Evolutionary conservation across 2,329 filamentous ascomycete genomes (phyloP).

Genomic region (Epichloe glyceriae): DNA sequence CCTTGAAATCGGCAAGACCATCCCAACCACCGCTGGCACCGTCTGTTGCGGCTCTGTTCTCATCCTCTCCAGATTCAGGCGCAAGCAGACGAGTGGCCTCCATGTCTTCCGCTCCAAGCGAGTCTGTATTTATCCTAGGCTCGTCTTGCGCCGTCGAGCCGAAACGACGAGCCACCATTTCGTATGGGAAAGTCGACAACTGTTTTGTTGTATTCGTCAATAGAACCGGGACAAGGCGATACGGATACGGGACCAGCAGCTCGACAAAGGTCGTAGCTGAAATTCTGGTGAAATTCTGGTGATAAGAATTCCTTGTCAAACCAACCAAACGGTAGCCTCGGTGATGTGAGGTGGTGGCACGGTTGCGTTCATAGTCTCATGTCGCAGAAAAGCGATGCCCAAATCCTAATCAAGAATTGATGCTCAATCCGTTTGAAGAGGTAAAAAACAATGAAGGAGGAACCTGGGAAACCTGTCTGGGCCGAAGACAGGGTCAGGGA

Average conservation of each 20-base stretch:
- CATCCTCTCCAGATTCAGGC: not conserved
- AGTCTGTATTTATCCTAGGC: not conserved
- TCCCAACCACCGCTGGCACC: constrained; percentile 26
- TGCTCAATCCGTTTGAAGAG: not conserved
- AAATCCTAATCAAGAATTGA: not conserved
- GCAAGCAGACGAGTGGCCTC: constrained; percentile 6
- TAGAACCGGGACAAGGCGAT: not conserved
- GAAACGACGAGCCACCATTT: not conserved
- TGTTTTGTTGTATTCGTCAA: not conserved
- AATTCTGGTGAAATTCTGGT: not conserved
- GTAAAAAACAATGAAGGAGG: not conserved
- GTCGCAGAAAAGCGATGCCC: not conserved
- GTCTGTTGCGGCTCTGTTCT: constrained; percentile 4
- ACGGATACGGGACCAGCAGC: not conserved
- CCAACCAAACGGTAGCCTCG: not conserved
- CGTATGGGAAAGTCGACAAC: not conserved
- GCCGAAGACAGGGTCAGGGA: not conserved
- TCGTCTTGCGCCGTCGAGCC: not conserved
- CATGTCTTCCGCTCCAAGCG: not conserved
- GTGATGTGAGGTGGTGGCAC: not conserved
- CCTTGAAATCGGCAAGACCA: constrained; percentile 43
- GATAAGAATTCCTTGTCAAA: not conserved
- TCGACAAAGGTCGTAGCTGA: not conserved
- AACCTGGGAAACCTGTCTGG: not conserved
- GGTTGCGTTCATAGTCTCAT: not conserved